Evolutionary conservation across 1,284 basidiomycete species (phyloP).

Genomic region (Xerocomus minutiporus): DNA sequence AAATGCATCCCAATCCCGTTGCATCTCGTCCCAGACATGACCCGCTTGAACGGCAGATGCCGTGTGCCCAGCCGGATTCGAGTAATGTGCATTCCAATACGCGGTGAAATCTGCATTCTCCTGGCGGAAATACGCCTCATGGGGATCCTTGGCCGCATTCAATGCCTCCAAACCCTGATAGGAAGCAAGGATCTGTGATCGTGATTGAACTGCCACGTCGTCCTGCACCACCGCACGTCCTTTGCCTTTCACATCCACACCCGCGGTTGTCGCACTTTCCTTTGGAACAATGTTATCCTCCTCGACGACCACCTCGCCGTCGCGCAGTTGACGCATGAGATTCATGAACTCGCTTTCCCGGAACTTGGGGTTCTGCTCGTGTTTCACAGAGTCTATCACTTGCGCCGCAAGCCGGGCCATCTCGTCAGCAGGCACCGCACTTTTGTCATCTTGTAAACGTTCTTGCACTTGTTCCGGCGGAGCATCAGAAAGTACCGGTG

Average conservation of each 20-base stretch:
- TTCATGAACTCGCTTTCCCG: slow-evolving; percentile 83
- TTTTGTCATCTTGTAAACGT: slow-evolving; percentile 17
- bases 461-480: slow-evolving; percentile 5
- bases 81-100: slow-evolving; percentile 47
- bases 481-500: neutral
- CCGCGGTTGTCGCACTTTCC: slow-evolving; percentile 23
- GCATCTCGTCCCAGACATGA: slow-evolving; percentile 56
- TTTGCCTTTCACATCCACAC: slow-evolving; percentile 60
- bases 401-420: slow-evolving; percentile 72
- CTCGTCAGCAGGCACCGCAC: slow-evolving; percentile 46
- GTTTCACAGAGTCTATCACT: slow-evolving; percentile 64
- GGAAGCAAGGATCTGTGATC: slow-evolving; percentile 4
- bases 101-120: slow-evolving; percentile 65
- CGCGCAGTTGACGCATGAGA: slow-evolving; percentile 82
- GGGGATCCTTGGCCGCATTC: slow-evolving; percentile 43
- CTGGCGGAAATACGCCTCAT: slow-evolving; percentile 65
- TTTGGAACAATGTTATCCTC: slow-evolving; percentile 74
- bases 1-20: slow-evolving; percentile 81
- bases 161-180: slow-evolving; percentile 21
- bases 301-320: slow-evolving; percentile 79
- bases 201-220: slow-evolving; percentile 9
- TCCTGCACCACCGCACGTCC: slow-evolving; percentile 41
- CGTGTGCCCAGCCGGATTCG: slow-evolving; percentile 13
- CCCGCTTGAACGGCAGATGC: slow-evolving; percentile 5
- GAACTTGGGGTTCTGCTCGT: slow-evolving; percentile 82